Conservation (phyloP, 192 early-diverging fungal species). For the Chytriomyces hyalinus region DNA sequence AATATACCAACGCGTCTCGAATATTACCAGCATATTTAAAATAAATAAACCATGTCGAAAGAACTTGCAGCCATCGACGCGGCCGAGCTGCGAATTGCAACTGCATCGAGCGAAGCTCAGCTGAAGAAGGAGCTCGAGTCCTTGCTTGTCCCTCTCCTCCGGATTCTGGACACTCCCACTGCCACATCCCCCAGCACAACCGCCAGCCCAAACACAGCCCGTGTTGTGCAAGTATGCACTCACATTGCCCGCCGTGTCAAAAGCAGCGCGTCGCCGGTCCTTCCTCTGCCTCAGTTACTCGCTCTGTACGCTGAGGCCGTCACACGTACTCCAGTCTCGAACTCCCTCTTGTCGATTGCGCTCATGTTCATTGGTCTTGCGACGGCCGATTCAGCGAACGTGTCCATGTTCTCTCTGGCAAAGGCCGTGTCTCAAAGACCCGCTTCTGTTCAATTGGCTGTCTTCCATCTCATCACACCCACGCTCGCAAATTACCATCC, state of each 20-base stretch:
- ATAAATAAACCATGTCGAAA: neutral
- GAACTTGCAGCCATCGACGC: neutral
- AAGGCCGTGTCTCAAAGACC: conserved; percentile 63
- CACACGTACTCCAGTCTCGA: no score
- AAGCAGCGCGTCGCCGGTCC: no score
- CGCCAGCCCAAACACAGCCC: no score
- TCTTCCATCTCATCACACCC: conserved; percentile 35
- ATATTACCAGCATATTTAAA: no score
- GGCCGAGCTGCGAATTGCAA: neutral
- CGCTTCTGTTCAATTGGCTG: conserved; percentile 56
- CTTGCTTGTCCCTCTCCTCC: neutral
- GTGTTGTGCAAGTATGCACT: no score
- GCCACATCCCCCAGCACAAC: neutral
- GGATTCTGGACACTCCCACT: neutral
- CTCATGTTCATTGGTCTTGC: no score
- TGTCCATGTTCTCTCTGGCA: conserved; percentile 59
- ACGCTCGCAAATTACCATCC: conserved; percentile 36
- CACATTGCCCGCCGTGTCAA: no score
- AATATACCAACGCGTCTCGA: no score
- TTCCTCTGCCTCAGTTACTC: no score
- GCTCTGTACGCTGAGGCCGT: no score
- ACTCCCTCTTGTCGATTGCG: no score
- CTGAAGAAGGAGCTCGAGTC: neutral
- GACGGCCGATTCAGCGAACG: conserved; percentile 29
- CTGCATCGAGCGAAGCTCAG: neutral